Percentiles rank a stretch among this genome's conserved stretches.
Conservation (phyloP, 2,329 filamentous ascomycete species). For the Colletotrichum melonis region DNA sequence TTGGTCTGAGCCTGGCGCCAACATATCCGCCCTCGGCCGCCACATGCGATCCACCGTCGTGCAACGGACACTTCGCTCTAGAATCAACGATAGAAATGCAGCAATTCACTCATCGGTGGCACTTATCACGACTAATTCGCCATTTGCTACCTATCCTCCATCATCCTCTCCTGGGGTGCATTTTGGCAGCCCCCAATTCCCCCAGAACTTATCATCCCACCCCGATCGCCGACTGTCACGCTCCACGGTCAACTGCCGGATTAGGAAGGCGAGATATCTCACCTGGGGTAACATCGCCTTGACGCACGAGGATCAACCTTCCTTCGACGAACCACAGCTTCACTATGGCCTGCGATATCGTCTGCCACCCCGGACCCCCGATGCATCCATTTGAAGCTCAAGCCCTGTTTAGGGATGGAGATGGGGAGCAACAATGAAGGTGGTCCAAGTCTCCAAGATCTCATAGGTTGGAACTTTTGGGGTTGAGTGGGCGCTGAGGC, state of each 20-base stretch:
- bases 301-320: constrained; percentile 11
- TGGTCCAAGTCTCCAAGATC: neutral
- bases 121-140: neutral
- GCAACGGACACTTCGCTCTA: neutral
- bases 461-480: neutral
- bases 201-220: neutral
- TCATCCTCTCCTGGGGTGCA: neutral
- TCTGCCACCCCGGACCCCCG: neutral
- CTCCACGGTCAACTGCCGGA: constrained; percentile 15
- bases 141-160: neutral
- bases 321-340: neutral
- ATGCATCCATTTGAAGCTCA: neutral
- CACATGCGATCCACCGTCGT: neutral
- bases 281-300: constrained; percentile 20
- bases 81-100: neutral
- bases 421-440: neutral
- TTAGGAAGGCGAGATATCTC: constrained; percentile 28
- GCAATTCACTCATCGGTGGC: neutral
- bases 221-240: constrained; percentile 1
- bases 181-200: neutral
- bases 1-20: neutral
- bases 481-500: neutral
- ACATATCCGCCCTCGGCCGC: neutral
- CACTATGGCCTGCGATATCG: neutral
- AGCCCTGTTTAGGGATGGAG: neutral